Conservation (phyloP, 2,329 filamentous ascomycete genomes). For the Paracamarosporium sp. region DNA sequence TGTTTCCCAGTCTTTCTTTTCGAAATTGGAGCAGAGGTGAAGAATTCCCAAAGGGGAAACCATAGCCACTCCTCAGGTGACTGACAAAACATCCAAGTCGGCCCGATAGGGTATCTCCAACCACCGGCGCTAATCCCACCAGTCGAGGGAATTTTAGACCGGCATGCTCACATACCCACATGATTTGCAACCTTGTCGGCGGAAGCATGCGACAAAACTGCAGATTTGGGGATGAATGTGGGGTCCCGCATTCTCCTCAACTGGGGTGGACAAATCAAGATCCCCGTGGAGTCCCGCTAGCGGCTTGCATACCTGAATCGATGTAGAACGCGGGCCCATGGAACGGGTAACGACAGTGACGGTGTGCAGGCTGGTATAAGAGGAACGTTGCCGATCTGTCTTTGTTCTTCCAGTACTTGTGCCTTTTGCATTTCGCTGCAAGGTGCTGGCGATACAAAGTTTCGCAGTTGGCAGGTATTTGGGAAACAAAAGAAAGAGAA, state of each 20-base stretch:
- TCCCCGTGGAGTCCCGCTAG: constrained; percentile 4
- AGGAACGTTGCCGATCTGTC: not conserved
- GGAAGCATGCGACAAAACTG: not conserved
- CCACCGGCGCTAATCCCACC: not conserved
- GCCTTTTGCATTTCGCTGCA: not conserved
- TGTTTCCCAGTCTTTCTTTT: not conserved
- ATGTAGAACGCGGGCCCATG: not conserved
- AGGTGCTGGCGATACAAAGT: not conserved
- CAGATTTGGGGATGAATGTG: constrained; percentile 1
- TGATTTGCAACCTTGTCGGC: not conserved
- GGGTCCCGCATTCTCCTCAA: not conserved
- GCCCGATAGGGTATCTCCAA: not conserved
- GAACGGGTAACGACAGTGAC: not conserved
- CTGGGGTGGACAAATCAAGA: constrained; percentile 1
- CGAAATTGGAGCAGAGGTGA: not conserved
- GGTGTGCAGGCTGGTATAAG: not conserved
- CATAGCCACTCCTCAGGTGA: constrained; percentile 2
- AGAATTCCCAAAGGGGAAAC: not conserved
- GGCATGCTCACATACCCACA: not conserved
- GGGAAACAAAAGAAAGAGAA: not conserved
- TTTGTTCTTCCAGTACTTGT: not conserved
- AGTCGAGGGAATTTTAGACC: not conserved
- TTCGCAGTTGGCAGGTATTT: not conserved
- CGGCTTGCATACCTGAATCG: not conserved
- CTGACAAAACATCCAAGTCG: not conserved